Percentiles rank a stretch among this genome's conserved stretches.
Evolutionary conservation across 768 basidiomycete species (phyloP).

Genomic region (Boletus vermiculosoides): DNA sequence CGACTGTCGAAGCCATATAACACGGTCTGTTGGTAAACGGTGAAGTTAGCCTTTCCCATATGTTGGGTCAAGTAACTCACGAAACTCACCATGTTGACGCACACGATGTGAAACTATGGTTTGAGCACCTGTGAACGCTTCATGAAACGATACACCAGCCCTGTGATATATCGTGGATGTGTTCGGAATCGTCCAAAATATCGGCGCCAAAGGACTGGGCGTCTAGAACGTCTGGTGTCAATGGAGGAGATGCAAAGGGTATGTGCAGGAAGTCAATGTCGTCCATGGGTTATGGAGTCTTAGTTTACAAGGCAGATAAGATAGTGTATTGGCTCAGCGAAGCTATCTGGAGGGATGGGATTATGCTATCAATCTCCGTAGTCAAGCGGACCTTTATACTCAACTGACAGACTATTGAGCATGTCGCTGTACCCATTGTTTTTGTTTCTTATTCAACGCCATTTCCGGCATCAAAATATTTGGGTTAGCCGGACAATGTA

Average conservation of each 20-base stretch:
- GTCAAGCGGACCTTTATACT: not conserved
- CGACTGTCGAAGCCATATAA: conserved; percentile 11
- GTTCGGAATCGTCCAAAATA: not conserved
- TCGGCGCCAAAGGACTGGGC: not conserved
- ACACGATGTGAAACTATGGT: not conserved
- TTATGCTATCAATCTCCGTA: not conserved
- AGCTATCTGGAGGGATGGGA: not conserved
- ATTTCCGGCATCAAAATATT: conserved; percentile 1
- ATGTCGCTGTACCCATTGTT: conserved; percentile 1
- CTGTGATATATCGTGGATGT: not conserved
- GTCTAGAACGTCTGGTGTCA: not conserved
- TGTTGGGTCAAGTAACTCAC: not conserved
- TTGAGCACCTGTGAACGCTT: not conserved
- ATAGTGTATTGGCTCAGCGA: not conserved
- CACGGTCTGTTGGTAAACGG: not conserved
- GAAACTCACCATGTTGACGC: not conserved
- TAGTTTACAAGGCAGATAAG: not conserved
- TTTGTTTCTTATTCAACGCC: conserved; percentile 1
- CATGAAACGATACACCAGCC: conserved; percentile 7
- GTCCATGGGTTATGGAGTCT: conserved; percentile 8
- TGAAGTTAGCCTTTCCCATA: not conserved
- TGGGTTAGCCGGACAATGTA: not conserved
- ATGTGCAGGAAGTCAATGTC: not conserved
- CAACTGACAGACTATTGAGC: not conserved
- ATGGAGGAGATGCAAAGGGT: not conserved